A percentile compares a stretch with the other conserved stretches of the same genome.
Evolutionary conservation across 345 rosid genomes (phyloP).

Genomic region (Ceriops decandra): DNA sequence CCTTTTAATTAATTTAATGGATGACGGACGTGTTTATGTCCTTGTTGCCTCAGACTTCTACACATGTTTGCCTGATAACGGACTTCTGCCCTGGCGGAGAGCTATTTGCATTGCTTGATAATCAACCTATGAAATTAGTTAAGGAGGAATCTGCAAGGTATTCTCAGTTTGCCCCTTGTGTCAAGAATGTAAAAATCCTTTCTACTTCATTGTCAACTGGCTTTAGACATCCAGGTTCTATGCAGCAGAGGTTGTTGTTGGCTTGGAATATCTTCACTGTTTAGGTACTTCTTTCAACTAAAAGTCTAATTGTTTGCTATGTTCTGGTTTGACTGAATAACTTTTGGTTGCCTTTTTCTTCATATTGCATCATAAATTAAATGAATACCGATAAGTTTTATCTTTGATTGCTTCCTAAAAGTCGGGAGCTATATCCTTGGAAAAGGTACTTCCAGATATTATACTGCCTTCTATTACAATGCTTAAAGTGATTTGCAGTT

Average conservation of each 20-base stretch:
- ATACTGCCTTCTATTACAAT: too few species aligned
- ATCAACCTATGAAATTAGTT: slow-evolving; percentile 82
- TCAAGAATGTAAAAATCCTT: background rate
- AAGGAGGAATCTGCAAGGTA: slow-evolving; percentile 92
- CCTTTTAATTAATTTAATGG: too few species aligned
- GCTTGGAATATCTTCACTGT: slow-evolving; percentile 95
- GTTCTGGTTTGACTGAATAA: background rate
- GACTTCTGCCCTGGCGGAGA: slow-evolving; percentile 98
- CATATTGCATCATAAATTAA: background rate
- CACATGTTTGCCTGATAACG: slow-evolving; percentile 92
- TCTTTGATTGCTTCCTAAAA: background rate
- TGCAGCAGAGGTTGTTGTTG: slow-evolving; percentile 82
- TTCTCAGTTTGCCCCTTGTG: background rate
- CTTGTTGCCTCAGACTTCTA: slow-evolving; percentile 65
- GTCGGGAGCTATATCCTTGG: too few species aligned
- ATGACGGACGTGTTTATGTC: too few species aligned
- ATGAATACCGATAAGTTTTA: background rate
- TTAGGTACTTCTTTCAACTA: slow-evolving; percentile 51
- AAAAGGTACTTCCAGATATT: too few species aligned
- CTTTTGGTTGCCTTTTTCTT: background rate
- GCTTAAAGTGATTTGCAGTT: too few species aligned
- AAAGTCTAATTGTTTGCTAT: background rate
- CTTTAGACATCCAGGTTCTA: slow-evolving; percentile 62
- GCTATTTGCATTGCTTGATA: slow-evolving; percentile 83
- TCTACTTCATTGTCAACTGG: background rate